These are phyloP conservation scores for Diphasiastrum complanatum DNA, from an alignment of 83 land plant genomes.

Conservation along the genomic window DNA sequence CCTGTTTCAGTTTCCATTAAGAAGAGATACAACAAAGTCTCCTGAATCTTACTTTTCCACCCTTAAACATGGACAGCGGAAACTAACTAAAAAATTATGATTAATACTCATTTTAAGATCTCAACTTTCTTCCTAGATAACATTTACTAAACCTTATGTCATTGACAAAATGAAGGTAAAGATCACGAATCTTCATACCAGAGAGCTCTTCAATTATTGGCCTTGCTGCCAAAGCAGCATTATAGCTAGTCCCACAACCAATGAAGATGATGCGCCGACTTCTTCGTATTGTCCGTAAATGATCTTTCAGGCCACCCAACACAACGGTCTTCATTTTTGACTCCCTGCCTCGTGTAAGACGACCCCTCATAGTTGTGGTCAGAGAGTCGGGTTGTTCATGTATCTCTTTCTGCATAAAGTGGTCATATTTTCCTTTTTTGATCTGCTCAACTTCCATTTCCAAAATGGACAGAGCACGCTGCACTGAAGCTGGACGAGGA, in stretches of 20 bases:
- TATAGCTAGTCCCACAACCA: conserved; percentile 99
- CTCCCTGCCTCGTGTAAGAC: conserved; percentile 64
- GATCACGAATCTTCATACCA: conserved; percentile 37
- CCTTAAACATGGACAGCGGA: no score
- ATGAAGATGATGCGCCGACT: conserved; percentile 88
- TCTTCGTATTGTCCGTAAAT: conserved; percentile 77
- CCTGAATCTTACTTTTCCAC: no score
- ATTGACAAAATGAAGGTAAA: background rate
- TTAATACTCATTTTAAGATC: no score
- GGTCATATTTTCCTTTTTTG: conserved; percentile 93
- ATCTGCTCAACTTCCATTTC: conserved; percentile 99
- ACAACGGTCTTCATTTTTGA: conserved; percentile 62
- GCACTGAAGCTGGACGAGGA: conserved; percentile 75
- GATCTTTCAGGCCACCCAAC: conserved; percentile 93
- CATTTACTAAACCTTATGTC: no score
- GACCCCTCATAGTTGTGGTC: conserved; percentile 93
- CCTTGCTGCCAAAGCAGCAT: conserved; percentile 93
- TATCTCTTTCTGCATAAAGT: conserved; percentile 94
- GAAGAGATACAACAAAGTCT: no score
- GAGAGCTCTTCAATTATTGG: conserved; percentile 95
- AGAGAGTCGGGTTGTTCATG: conserved; percentile 96
- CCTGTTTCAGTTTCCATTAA: no score
- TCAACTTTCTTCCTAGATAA: no score
- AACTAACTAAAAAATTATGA: no score
- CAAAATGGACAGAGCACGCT: conserved; percentile 82